A percentile compares a stretch with the other conserved stretches of the same genome.
phyloP scores from a whole-genome alignment of 257 asterid species.

The Fraxinus cuspidata region DNA sequence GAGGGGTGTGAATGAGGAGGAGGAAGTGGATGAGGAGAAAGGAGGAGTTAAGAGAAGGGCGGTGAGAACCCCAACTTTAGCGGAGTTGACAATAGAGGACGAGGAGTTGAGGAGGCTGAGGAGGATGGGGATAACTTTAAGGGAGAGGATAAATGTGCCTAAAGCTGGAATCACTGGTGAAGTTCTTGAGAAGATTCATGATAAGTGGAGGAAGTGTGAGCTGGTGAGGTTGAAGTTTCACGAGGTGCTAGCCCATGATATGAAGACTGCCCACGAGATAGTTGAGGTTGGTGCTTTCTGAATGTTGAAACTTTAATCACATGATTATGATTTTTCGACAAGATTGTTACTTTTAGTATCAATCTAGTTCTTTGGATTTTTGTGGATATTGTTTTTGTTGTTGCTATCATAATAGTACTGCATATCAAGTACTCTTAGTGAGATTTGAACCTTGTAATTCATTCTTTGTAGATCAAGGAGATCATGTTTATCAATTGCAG shows the following conservation, averaged over 20 bases:
- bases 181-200: conserved; percentile 90
- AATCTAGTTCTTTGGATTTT: conserved; percentile 1
- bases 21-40: conserved; percentile 33
- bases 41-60: conserved; percentile 49
- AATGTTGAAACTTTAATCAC: conserved; percentile 9
- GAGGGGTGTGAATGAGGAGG: conserved; percentile 47
- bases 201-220: conserved; percentile 86
- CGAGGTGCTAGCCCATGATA: conserved; percentile 90
- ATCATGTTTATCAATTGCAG: neutral
- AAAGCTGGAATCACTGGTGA: conserved; percentile 91
- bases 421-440: neutral
- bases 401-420: neutral
- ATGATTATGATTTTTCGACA: conserved; percentile 1
- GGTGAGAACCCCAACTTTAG: conserved; percentile 75
- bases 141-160: conserved; percentile 86
- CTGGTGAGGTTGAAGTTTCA: conserved; percentile 93
- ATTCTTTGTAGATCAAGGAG: neutral
- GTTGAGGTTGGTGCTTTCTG: conserved; percentile 81
- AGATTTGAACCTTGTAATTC: neutral
- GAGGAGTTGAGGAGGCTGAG: conserved; percentile 91
- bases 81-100: conserved; percentile 85
- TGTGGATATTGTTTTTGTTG: neutral
- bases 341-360: conserved; percentile 9
- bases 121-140: conserved; percentile 79
- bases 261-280: conserved; percentile 91